Base-by-base conservation (phyloP, 805 yeast genomes). In the Metschnikowia bowlesiae region DNA sequence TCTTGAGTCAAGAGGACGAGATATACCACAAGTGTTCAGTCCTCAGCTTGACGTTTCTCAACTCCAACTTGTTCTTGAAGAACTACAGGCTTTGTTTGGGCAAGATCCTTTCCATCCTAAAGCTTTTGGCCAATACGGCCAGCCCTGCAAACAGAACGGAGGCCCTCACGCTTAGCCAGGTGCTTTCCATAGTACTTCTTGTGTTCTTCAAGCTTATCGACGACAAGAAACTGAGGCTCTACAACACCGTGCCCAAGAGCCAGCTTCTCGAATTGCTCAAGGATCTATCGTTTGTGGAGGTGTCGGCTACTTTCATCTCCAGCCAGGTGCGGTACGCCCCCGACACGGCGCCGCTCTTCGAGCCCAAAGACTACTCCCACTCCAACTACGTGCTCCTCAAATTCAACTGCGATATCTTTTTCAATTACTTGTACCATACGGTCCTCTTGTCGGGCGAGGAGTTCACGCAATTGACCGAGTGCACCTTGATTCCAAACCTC, bases 251-350 rank as follows among this genome's bases (percentile, higher is more conserved):
- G 1, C 46, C 46, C 7, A 57, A 39, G 7, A 37, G 11, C 18
- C 48, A 52, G 6, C 50, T 70, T 11, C 64, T 59, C 33, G 44
- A 50, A 8, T 75, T 88, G 0, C 65, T 85, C 47, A 76, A 72
- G 48, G 86, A 84, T 54, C 69, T 85, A 56, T 86, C 83, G 47
- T 83, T 75, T 57, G 70, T 78, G 48, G 78, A 78, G 57, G 59
- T 69, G 8, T 56, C 70, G 4, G 62, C 69, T 22, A 58, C 65
- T 34, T 67, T 71, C 47, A 62, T 72, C 3, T 37, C 64, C 14
- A 49, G 62, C 31, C 71, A 69, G 48, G 61, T 69, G 13, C 43
- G 39, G 6, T 46, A 55, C 3, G 38, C 37, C 8, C 51, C 61
- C 2, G 56, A 60, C 32, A 28, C 33, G 39, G 29, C 33, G 33